A percentile compares a stretch with the other conserved stretches of the same genome.
phyloP scores from a whole-genome alignment of 2,329 filamentous ascomycete species.

The Trichoderma breve region DNA sequence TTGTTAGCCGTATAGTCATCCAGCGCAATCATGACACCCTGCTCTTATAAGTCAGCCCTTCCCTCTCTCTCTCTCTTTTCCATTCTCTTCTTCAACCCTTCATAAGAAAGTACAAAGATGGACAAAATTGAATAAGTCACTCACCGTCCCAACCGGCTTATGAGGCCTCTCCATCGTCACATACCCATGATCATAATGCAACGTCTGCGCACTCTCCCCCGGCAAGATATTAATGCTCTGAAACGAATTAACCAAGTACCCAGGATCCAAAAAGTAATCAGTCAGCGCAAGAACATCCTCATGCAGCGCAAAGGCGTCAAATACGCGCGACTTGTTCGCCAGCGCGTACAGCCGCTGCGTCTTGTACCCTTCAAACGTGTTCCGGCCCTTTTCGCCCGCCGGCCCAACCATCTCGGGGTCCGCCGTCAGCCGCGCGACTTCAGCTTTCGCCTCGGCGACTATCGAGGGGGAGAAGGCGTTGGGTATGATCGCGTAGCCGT shows the following conservation, averaged over 20 bases:
- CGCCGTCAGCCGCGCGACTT: constrained; percentile 27
- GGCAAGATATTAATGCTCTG: constrained; percentile 41
- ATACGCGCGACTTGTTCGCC: constrained; percentile 38
- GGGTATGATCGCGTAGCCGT: constrained; percentile 38
- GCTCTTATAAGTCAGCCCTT: neutral
- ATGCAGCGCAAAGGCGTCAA: constrained; percentile 38
- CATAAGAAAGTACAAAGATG: neutral
- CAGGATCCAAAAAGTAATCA: constrained; percentile 39
- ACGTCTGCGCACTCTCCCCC: constrained; percentile 36
- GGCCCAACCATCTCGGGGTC: constrained; percentile 26
- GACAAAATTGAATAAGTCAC: neutral
- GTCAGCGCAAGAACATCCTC: constrained; percentile 39
- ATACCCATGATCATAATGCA: constrained; percentile 36
- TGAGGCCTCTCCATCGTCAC: constrained; percentile 36
- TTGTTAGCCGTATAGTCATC: constrained; percentile 34
- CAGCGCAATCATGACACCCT: constrained; percentile 33
- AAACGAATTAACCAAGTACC: constrained; percentile 35
- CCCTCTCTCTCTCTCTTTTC: neutral
- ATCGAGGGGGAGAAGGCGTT: constrained; percentile 33
- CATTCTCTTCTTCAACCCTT: neutral
- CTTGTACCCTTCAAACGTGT: constrained; percentile 37
- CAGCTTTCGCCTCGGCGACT: constrained; percentile 28
- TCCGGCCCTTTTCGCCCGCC: constrained; percentile 31
- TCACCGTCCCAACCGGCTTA: constrained; percentile 33
- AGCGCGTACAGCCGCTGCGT: constrained; percentile 40